Conservation (phyloP, 2,329 filamentous ascomycete genomes). For the Didymella pomorum region DNA sequence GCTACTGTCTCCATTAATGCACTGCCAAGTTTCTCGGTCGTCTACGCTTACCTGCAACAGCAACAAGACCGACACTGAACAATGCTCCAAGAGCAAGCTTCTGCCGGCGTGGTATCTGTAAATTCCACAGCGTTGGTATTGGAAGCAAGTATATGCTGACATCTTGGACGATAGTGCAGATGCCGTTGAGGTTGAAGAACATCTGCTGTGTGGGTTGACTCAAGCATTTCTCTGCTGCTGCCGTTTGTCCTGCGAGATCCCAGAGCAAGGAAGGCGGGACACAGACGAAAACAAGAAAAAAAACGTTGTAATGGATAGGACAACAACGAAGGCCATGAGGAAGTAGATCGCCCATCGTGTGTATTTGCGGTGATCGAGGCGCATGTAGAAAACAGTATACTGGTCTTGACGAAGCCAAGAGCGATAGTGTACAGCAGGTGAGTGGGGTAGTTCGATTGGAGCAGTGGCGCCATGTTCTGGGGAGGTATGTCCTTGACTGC, state of each 20-base stretch:
- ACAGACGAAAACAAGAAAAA: not conserved
- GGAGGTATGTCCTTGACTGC: too few relatives aligned
- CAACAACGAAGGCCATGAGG: not conserved
- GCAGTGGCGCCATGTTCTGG: too few relatives aligned
- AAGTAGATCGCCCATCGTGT: not conserved
- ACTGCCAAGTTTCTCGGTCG: not conserved
- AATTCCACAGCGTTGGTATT: not conserved
- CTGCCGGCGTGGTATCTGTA: not conserved
- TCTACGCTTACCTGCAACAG: not conserved
- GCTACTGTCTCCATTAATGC: not conserved
- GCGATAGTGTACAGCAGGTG: not conserved
- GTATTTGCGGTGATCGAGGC: not conserved
- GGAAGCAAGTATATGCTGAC: not conserved
- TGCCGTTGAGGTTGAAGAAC: not conserved
- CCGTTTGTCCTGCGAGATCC: not conserved
- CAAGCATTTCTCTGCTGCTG: not conserved
- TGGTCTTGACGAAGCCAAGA: not conserved
- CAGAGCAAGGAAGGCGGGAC: not conserved
- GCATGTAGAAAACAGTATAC: not conserved
- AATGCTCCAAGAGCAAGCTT: not conserved
- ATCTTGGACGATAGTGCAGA: not conserved
- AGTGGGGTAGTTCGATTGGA: too few relatives aligned
- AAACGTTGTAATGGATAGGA: not conserved
- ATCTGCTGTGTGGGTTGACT: not conserved
- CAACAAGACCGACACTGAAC: not conserved